A percentile compares a stretch with the other conserved stretches of the same genome.
Evolutionary conservation across 768 basidiomycete genomes (phyloP).

Genomic region (Mycena galericulata): DNA sequence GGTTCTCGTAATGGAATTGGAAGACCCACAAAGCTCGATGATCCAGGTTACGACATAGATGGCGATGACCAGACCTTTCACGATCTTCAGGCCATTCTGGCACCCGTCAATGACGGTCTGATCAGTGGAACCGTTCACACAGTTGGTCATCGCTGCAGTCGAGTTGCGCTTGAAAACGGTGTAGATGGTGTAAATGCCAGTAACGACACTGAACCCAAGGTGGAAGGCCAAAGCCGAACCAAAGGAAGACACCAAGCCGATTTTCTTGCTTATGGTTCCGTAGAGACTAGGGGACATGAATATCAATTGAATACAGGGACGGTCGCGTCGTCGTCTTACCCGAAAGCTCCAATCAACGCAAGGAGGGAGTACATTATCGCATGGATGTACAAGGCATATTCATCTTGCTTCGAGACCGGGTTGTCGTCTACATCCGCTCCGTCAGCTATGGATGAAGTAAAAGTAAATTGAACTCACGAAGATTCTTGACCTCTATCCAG

Average conservation of each 20-base stretch:
- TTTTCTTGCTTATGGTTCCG: constrained; percentile 57
- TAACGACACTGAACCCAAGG: constrained; percentile 58
- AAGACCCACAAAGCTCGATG: constrained; percentile 63
- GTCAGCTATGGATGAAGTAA: constrained; percentile 4
- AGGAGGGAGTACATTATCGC: constrained; percentile 61
- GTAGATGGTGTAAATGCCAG: constrained; percentile 62
- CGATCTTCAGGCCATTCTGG: constrained; percentile 53
- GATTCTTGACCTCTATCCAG: constrained; percentile 59
- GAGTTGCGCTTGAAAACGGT: constrained; percentile 59
- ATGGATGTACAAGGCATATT: constrained; percentile 60
- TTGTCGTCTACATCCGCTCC: constrained; percentile 44
- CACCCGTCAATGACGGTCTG: constrained; percentile 52
- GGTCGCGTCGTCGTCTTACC: constrained; percentile 31
- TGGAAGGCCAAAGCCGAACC: constrained; percentile 57
- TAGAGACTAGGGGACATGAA: constrained; percentile 47
- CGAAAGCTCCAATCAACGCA: constrained; percentile 60
- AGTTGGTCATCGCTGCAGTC: constrained; percentile 49
- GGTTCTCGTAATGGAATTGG: not conserved
- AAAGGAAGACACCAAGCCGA: constrained; percentile 57
- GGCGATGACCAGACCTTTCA: constrained; percentile 57
- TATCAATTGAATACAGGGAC: not conserved
- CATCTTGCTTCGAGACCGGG: constrained; percentile 50
- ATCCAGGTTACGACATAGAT: constrained; percentile 65
- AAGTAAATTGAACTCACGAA: constrained; percentile 50
- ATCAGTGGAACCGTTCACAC: constrained; percentile 49